These are phyloP conservation scores for Acrocalymma vagum DNA, from an alignment of 2,329 filamentous ascomycete genomes.

Conservation along the genomic window DNA sequence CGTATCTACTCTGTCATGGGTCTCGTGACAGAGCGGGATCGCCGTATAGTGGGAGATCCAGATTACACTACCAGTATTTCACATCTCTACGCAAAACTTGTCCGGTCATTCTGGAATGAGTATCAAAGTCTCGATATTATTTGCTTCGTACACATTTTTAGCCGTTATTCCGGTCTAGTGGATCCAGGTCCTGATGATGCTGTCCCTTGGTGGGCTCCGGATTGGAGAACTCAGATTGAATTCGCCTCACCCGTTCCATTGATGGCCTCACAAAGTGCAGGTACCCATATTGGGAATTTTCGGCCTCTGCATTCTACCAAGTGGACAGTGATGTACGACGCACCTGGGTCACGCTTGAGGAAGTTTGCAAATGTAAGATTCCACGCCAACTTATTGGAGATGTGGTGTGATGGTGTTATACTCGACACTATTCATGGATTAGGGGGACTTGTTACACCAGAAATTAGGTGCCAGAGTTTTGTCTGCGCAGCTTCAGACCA, in stretches of 20 bases:
- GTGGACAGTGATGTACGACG: slow-evolving; percentile 36
- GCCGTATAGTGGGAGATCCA: slow-evolving; percentile 29
- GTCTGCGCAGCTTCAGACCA: slow-evolving; percentile 28
- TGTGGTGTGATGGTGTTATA: slow-evolving; percentile 34
- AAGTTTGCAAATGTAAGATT: slow-evolving; percentile 30
- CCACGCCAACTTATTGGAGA: slow-evolving; percentile 26
- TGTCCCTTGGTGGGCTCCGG: slow-evolving; percentile 36
- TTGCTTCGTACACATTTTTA: slow-evolving; percentile 40
- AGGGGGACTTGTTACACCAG: slow-evolving; percentile 32
- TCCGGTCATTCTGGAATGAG: slow-evolving; percentile 34
- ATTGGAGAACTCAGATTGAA: slow-evolving; percentile 35
- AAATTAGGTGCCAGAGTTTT: slow-evolving; percentile 36
- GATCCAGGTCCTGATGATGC: slow-evolving; percentile 19
- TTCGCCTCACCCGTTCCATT: slow-evolving; percentile 41
- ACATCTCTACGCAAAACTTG: slow-evolving; percentile 34
- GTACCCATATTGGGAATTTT: slow-evolving; percentile 37
- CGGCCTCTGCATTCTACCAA: slow-evolving; percentile 28
- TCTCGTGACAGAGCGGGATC: slow-evolving; percentile 30
- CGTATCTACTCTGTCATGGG: slow-evolving; percentile 40
- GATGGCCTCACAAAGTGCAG: slow-evolving; percentile 43
- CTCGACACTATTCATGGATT: slow-evolving; percentile 32
- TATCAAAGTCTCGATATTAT: slow-evolving; percentile 37
- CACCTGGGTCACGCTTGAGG: slow-evolving; percentile 26
- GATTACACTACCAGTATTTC: slow-evolving; percentile 29
- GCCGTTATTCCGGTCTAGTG: slow-evolving; percentile 22